Percentiles rank a stretch among this genome's conserved stretches.
Conservation (phyloP, 768 basidiomycete species). For the Lactarius hengduanensis region DNA sequence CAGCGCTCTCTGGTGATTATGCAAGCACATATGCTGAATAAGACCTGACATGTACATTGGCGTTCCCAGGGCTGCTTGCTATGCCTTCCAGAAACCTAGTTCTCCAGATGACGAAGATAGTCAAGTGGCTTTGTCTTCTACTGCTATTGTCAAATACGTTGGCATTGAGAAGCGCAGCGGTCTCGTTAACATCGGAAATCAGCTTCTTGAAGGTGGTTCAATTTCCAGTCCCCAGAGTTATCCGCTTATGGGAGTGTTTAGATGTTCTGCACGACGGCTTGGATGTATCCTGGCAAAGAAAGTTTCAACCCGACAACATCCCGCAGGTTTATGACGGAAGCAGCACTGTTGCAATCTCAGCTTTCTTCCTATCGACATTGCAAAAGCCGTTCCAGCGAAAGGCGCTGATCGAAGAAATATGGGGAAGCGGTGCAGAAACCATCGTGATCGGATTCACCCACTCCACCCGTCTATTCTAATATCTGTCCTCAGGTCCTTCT, state of each 20-base stretch:
- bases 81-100: conserved; percentile 54
- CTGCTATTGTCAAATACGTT: conserved; percentile 60
- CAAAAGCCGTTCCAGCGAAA: conserved; percentile 59
- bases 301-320: conserved; percentile 49
- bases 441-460: conserved; percentile 48
- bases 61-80: conserved; percentile 57
- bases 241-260: conserved; percentile 34
- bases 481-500: conserved; percentile 62
- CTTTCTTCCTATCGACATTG: conserved; percentile 81
- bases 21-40: background rate
- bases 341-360: conserved; percentile 70
- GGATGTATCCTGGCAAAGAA: conserved; percentile 53
- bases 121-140: conserved; percentile 44
- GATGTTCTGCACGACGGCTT: conserved; percentile 49
- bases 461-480: background rate
- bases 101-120: conserved; percentile 28
- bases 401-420: conserved; percentile 76
- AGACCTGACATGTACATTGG: background rate
- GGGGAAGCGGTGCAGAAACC: conserved; percentile 85
- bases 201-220: conserved; percentile 54
- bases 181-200: conserved; percentile 63
- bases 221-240: conserved; percentile 4
- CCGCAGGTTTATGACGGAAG: conserved; percentile 44
- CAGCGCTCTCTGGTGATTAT: conserved; percentile 71
- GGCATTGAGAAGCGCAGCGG: conserved; percentile 79